These are phyloP conservation scores for Debaryomyces sp. DNA, from an alignment of 1,139 yeast species.

Conservation along the genomic window DNA sequence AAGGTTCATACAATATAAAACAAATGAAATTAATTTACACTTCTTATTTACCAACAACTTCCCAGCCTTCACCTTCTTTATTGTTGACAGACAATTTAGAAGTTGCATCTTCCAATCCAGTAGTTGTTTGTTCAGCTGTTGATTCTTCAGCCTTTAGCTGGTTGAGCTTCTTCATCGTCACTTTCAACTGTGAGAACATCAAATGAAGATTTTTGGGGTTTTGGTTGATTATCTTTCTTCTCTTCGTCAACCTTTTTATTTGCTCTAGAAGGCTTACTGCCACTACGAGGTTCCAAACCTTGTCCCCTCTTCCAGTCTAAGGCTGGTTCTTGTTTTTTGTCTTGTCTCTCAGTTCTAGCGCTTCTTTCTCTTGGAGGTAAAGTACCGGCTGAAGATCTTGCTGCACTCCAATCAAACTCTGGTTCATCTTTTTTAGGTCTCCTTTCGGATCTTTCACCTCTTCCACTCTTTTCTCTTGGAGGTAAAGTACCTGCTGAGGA, in stretches of 20 bases:
- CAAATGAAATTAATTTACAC: conserved; percentile 7
- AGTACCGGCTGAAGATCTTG: conserved; percentile 23
- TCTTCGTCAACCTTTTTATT: conserved; percentile 21
- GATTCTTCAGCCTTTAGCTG: conserved; percentile 17
- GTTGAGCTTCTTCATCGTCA: conserved; percentile 54
- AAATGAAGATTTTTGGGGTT: conserved; percentile 60
- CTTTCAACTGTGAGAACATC: conserved; percentile 66
- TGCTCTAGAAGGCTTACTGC: conserved; percentile 19
- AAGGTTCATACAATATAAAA: conserved; percentile 1
- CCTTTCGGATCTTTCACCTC: conserved; percentile 24
- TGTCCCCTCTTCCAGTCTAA: conserved; percentile 34
- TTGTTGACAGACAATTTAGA: conserved; percentile 42
- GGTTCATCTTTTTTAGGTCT: conserved; percentile 42
- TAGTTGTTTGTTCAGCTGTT: conserved; percentile 16
- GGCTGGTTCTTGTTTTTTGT: conserved; percentile 48
- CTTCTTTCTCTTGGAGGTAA: conserved; percentile 20
- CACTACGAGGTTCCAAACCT: conserved; percentile 29
- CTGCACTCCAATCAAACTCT: conserved; percentile 48
- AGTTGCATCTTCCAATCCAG: conserved; percentile 46
- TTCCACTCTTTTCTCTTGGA: conserved; percentile 37
- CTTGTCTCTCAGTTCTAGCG: conserved; percentile 32
- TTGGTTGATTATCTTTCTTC: conserved; percentile 38
- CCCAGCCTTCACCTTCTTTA: conserved; percentile 60
- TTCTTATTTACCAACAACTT: conserved; percentile 55
- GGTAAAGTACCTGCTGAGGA: conserved; percentile 34